Evolutionary conservation across 2,329 filamentous ascomycete genomes (phyloP), one percentile per base, ranked within the genome.

Genomic region (Cladosporium sp.): DNA sequence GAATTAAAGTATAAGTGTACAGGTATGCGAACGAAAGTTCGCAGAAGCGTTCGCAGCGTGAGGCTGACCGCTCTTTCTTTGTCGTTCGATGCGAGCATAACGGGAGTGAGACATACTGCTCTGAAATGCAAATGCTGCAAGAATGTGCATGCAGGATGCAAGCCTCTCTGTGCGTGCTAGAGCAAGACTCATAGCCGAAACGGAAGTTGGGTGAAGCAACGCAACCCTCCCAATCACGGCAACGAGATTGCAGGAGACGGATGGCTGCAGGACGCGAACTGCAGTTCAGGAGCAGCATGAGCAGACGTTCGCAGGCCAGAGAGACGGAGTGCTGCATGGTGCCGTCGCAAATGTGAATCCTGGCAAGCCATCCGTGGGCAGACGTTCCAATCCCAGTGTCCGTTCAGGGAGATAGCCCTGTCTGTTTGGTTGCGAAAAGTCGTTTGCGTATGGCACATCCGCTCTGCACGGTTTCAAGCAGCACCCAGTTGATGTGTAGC

Each of bases 21-120:
- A 66, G 24, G 38, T 60, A 65, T 58, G 59, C 65, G 69, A 69
- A 70, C 67, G 59, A 59, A 49, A 63, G 71, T 72, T 73, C 71
- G 71, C 70, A 72, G 68, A 65, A 67, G 58, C 63, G 65, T 68
- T 68, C 67, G 68, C 67, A 68, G 65, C 55, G 4, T 11, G 32
- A n/a, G 28, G 59, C 21, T 52, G 44, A 52, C 59, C 59, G 59
- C 59, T 54, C 14, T 54, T 52, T 62, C 24, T 34, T 34, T 15
- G 47, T 54, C 21, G 59, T 32, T 51, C 24, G 44, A 21, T 54
- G n/a, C 59, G 21, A 41, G 59, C 30, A 32, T 54, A 14, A 41
- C n/a, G 10, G 32, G 6, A 26, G 3, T 55, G 49, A 64, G 61
- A 64, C 61, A 57, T 64, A 36, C 61, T 64, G 54, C 36, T 26